phyloP scores from a whole-genome alignment of 2,329 filamentous ascomycete genomes.

The Penicillium sp. region DNA sequence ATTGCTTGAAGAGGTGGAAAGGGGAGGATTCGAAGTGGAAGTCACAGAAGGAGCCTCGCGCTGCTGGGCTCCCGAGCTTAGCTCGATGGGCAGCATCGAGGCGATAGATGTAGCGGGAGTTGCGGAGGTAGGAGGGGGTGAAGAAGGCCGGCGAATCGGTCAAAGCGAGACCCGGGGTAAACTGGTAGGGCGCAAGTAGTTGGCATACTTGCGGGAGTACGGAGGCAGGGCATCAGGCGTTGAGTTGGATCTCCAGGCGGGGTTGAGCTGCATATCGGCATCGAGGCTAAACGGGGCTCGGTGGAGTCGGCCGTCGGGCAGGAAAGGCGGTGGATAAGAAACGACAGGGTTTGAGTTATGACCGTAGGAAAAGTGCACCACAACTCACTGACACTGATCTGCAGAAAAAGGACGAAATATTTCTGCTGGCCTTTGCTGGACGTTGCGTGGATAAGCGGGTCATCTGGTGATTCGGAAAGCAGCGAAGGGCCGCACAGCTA shows the following conservation, averaged over 20 bases:
- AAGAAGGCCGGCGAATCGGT: slow-evolving; percentile 56
- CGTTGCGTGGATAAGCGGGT: slow-evolving; percentile 21
- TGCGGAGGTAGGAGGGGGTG: slow-evolving; percentile 74
- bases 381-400: neutral
- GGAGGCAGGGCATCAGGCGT: slow-evolving; percentile 39
- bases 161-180: slow-evolving; percentile 23
- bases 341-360: slow-evolving; percentile 39
- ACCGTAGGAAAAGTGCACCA: too few relatives aligned
- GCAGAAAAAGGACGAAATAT: neutral
- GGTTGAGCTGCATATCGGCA: slow-evolving; percentile 49
- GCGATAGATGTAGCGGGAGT: slow-evolving; percentile 70
- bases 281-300: slow-evolving; percentile 38
- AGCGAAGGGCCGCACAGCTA: slow-evolving; percentile 10
- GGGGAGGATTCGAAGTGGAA: slow-evolving; percentile 37
- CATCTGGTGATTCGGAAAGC: slow-evolving; percentile 21
- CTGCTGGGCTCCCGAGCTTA: slow-evolving; percentile 50
- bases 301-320: slow-evolving; percentile 30
- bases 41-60: slow-evolving; percentile 47
- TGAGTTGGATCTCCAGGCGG: slow-evolving; percentile 43
- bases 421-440: slow-evolving; percentile 6
- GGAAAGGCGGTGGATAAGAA: slow-evolving; percentile 35
- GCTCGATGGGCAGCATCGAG: slow-evolving; percentile 65
- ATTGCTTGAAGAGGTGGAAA: slow-evolving; percentile 54
- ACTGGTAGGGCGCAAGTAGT: slow-evolving; percentile 28
- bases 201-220: slow-evolving; percentile 47